Base-by-base conservation (phyloP, 805 yeast genomes). In the Teunomyces barrocoloradensis region DNA sequence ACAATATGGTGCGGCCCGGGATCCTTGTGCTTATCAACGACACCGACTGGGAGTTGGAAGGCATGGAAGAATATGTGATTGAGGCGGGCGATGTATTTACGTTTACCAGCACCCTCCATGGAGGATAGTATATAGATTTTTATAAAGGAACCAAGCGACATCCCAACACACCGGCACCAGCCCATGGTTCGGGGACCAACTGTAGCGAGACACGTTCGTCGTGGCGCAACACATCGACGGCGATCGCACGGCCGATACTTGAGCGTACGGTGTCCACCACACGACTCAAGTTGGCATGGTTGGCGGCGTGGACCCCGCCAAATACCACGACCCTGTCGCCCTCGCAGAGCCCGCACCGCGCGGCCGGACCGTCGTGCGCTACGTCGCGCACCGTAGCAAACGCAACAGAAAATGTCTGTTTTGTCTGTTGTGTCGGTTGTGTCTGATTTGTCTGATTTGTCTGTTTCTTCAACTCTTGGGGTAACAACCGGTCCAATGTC, bases 41-140 rank as follows among this genome's bases (percentile, higher is more conserved):
- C 62, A 83, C 96, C 0, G 99, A 92, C 68, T 92, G 98, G 98
- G 99, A 92, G 60, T 68, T 92, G 11, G 96, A 90, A 63, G 98
- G 89, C 9, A 90, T 85, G 65, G 90, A 88, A 56, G 85, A 80
- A 7, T 90, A 90, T 59, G 81, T 74, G n/a, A 64, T 94, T 12
- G 86, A 88, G 64, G 68, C 78, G 42, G 84, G 87, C 10, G 99
- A 92, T 64, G 74, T 80, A 18, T 77, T 92, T 34, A 82, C 95
- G 2, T 92, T 92, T 59, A 92, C 97, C 1, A 87, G 96, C 36
- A 94, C 99, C 3, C 71, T 92, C 51, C 99, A 92, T 58, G 99
- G 99, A 4, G 99, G 99, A 41, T 92, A 61, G 59, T 13, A 15
- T 12, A 23, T 25, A 11, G 40, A 5, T 58, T 62, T 6, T 59